Evolutionary conservation across 306 rosid species (phyloP), one percentile per base, ranked within the genome.

Genomic region (Prunus mongolica): DNA sequence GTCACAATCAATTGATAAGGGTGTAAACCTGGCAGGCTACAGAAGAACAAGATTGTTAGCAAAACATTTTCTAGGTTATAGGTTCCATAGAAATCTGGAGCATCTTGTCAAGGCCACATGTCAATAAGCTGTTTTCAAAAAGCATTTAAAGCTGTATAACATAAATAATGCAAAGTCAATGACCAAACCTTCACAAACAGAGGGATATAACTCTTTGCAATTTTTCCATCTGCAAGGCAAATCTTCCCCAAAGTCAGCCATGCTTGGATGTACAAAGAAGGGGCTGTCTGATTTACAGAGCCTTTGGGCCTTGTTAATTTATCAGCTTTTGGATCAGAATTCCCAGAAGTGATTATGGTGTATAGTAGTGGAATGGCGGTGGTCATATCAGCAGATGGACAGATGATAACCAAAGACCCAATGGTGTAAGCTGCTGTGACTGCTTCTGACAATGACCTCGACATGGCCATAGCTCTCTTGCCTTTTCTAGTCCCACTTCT

Each of bases 221-320:
- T 89, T 74, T 92, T 92, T 75, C 83, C 97, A 64, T 94, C 96
- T 77, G 96, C 91, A 69, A 94, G 94, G 84, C 97, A 94, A 80
- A 94, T 90, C 87, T 94, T 94, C 74, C 97, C 98, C 91, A 94
- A 84, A 82, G 95, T 78, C 75, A 94, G 69, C 98, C 98, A 94
- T 66, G 91, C 96, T 69, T 90, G 98, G 82, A 89, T 82, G 73
- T 87, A 94, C 47, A 94, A 82, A 73, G 97, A 90, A 71, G 93
- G 96, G 51, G 96, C 85, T 76, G 87, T 85, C 57, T 78, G 84
- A 79, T 77, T 87, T 55, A 87, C 80, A 82, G 90, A 90, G 72
- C 71, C 65, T 30, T 76, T 22, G 68, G 89, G 73, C 56, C 88
- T 88, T 0, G 90, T 86, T 60, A 91, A 76, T 68, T 76, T 90